Base-by-base conservation (phyloP, 2,329 filamentous ascomycete species). In the Hansfordia pulvinata region DNA sequence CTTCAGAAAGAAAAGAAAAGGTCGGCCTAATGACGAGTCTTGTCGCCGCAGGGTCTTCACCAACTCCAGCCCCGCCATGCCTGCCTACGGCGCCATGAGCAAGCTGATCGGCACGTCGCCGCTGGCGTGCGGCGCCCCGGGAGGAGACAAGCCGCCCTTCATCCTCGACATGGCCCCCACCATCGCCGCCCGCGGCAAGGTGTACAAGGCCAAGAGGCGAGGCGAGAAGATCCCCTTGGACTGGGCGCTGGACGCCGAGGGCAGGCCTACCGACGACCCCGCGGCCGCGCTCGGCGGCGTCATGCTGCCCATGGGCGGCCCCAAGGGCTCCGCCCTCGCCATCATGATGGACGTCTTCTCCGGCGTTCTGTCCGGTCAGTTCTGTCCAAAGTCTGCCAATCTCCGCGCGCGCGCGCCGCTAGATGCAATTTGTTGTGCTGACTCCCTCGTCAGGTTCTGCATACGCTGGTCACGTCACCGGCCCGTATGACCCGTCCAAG, bases 271-370 rank as follows among this genome's bases (percentile, higher is more conserved):
- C 0, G 69, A 78, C 30, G 79, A 90, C 38, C 80, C 83, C 0
- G 66, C 61, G 2, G 62, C 61, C 12, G 83, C 82, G 0, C 53
- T 90, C 8, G 68, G 71, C 18, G 81, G 81, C 2, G 78, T 86
- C 4, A 88, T 90, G 82, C 53, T 88, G 12, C 81, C 82, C 0
- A 85, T 90, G 77, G 81, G 81, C 3, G 82, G 83, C 0, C 80
- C 82, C 0, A 90, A 90, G 49, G 83, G 83, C 0, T 81, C 76
- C 3, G 83, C 68, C 0, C 48, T 90, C 20, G 59, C 78, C 1
- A 69, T 90, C 29, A 88, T 85, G 78, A 90, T 90, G 83, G 81
- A 90, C 43, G 77, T 92, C 3, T 88, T 90, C 44, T 85, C 79
- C 0, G 82, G 81, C 0, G 76, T 81, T 0, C n/a, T n/a, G n/a